Percentiles rank a stretch among this genome's conserved stretches.
These are phyloP conservation scores for Botryobasidium botryosum DNA, from an alignment of 768 basidiomycete species.

Conservation along the genomic window DNA sequence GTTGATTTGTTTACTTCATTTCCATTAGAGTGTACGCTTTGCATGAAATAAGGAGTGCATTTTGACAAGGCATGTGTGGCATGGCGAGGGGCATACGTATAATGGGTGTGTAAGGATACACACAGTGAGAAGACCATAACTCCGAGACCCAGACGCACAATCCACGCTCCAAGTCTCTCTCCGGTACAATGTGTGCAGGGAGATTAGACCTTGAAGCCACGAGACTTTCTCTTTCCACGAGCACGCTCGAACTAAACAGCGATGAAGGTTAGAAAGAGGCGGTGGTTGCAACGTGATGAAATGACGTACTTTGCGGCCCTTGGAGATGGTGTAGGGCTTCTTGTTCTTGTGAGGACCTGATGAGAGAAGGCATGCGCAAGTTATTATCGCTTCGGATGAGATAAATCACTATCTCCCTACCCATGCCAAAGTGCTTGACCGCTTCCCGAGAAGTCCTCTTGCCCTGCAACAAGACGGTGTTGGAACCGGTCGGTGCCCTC, in stretches of 20 bases:
- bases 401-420: slow-evolving; percentile 19
- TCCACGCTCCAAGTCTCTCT: too few species aligned
- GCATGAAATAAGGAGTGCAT: too few species aligned
- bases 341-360: slow-evolving; percentile 89
- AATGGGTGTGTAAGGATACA: too few species aligned
- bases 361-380: background rate
- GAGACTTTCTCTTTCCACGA: slow-evolving; percentile 97
- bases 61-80: too few species aligned
- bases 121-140: too few species aligned
- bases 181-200: too few species aligned
- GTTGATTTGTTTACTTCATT: too few species aligned
- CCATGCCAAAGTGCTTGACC: slow-evolving; percentile 97
- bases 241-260: slow-evolving; percentile 98
- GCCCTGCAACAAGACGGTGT: slow-evolving; percentile 87
- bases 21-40: too few species aligned
- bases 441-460: slow-evolving; percentile 88
- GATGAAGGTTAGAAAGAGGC: too few species aligned
- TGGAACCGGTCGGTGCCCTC: slow-evolving; percentile 84
- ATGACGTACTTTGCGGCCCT: slow-evolving; percentile 98
- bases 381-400: background rate
- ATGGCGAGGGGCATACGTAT: too few species aligned
- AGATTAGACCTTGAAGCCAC: slow-evolving; percentile 84
- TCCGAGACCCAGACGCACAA: too few species aligned
- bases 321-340: slow-evolving; percentile 89
- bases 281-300: too few species aligned